Conservation (phyloP, 306 rosid species). For the Coriaria nepalensis region DNA sequence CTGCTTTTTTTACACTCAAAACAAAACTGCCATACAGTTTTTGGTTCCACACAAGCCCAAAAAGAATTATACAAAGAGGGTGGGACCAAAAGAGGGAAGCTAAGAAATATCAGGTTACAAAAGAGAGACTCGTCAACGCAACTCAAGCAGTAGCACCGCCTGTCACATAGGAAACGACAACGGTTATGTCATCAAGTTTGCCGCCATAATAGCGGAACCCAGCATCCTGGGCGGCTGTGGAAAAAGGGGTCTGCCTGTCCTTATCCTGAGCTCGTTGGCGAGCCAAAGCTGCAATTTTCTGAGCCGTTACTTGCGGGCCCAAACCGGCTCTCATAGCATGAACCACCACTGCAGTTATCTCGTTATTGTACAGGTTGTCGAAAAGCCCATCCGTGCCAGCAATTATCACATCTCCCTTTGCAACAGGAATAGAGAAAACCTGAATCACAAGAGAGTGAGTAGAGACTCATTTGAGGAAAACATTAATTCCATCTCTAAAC, state of each 20-base stretch:
- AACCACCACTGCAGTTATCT: slow-evolving; percentile 87
- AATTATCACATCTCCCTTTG: slow-evolving; percentile 66
- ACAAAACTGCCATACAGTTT: no score
- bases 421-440: slow-evolving; percentile 83
- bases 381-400: slow-evolving; percentile 95
- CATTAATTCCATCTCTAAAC: no score
- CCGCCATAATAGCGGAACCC: slow-evolving; percentile 89
- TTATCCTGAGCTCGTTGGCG: slow-evolving; percentile 84
- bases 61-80: no score
- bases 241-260: slow-evolving; percentile 86
- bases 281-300: slow-evolving; percentile 95
- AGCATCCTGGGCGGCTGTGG: slow-evolving; percentile 97
- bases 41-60: no score
- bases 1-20: no score
- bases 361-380: slow-evolving; percentile 81
- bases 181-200: slow-evolving; percentile 91
- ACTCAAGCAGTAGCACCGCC: slow-evolving; percentile 4
- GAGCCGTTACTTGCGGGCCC: slow-evolving; percentile 82
- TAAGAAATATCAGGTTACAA: no score
- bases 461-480: background rate
- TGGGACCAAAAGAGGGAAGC: no score
- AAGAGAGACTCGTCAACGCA: no score
- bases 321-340: slow-evolving; percentile 71
- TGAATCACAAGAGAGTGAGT: slow-evolving; percentile 12
- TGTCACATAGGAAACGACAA: slow-evolving; percentile 64